Conservation (phyloP, 106 monocot species). For the Allium cepa region DNA sequence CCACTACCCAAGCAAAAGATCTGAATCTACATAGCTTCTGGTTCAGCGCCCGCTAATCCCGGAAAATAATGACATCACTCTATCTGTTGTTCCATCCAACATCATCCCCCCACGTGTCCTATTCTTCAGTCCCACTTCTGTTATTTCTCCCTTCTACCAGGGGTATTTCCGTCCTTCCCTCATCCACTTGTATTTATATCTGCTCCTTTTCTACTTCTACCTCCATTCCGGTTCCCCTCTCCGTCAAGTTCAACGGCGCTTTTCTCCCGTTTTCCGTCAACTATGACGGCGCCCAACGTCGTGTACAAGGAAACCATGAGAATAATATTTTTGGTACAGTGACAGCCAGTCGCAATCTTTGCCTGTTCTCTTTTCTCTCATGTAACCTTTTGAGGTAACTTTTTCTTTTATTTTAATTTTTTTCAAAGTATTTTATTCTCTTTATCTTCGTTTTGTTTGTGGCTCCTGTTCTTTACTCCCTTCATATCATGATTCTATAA, state of each 20-base stretch:
- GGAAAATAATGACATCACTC: not conserved
- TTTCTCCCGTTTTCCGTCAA: not conserved
- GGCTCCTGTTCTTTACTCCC: not conserved
- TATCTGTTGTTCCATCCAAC: not conserved
- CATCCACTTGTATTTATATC: not conserved
- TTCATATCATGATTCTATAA: not conserved
- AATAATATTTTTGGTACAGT: not conserved
- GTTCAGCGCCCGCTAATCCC: not conserved
- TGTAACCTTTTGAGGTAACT: not conserved
- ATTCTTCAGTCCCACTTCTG: not conserved
- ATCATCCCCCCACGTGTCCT: not conserved
- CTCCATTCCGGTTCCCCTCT: not conserved
- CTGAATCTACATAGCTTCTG: not conserved
- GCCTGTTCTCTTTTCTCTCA: not conserved
- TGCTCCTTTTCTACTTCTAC: not conserved
- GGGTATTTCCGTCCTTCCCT: not conserved
- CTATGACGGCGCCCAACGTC: not conserved
- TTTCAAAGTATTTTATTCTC: not conserved
- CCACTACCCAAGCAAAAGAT: conserved; percentile 3
- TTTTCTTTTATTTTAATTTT: not conserved
- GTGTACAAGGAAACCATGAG: not conserved
- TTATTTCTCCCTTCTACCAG: not conserved
- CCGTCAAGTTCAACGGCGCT: conserved; percentile 1
- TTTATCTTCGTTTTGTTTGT: conserved; percentile 1
- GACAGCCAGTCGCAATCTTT: conserved; percentile 5